Percentiles rank a stretch among this genome's conserved stretches.
Evolutionary conservation across 2,329 filamentous ascomycete species (phyloP).

Genomic region (Talaromyces amestolkiae): DNA sequence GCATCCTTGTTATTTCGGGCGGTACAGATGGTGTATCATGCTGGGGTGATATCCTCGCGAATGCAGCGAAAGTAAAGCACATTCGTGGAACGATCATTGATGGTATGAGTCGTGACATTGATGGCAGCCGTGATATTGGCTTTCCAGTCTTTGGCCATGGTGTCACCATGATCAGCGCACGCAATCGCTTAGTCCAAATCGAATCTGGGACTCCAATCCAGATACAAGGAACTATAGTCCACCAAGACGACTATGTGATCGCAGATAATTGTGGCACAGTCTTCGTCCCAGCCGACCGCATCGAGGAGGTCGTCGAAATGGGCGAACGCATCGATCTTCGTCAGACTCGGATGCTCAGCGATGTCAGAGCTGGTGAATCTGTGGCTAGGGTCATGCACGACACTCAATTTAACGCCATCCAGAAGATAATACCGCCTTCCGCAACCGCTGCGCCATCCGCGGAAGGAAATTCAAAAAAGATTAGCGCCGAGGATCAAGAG

Average conservation of each 20-base stretch:
- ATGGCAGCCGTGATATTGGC: conserved; percentile 32
- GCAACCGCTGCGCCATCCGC: too few relatives aligned
- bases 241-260: neutral
- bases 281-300: neutral
- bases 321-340: neutral
- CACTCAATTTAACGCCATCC: neutral
- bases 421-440: too few relatives aligned
- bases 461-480: too few relatives aligned
- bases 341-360: neutral
- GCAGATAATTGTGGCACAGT: neutral
- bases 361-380: neutral
- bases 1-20: neutral
- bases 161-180: conserved; percentile 34
- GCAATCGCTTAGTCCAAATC: conserved; percentile 32
- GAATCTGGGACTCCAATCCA: conserved; percentile 30
- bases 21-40: neutral
- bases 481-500: neutral
- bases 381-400: neutral
- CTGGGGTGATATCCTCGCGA: neutral
- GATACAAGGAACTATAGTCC: neutral
- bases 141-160: conserved; percentile 37
- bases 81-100: conserved; percentile 35
- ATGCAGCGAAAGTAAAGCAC: conserved; percentile 24
- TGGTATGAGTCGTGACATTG: conserved; percentile 34
- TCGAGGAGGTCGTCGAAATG: neutral